Base-by-base conservation (phyloP, 306 rosid genomes). In the Prinsepia uniflora region DNA sequence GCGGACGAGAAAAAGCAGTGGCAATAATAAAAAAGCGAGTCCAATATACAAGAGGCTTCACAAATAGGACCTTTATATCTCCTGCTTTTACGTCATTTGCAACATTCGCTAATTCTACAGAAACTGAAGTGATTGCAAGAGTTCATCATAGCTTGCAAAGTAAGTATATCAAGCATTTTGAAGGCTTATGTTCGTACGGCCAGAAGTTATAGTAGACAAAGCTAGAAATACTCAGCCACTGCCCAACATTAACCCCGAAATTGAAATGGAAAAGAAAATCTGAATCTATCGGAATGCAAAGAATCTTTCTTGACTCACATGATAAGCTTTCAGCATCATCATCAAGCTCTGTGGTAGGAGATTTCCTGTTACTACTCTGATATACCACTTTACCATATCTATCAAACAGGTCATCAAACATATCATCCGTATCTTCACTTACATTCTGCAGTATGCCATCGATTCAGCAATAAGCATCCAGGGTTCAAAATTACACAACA, bases 1-100 rank as follows among this genome's bases (percentile, higher is more conserved):
- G 98, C 45, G 97, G 98, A 46, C 96, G 96, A 82, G 98, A 93
- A 83, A 93, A 93, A 45, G 96, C 97, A 0, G 98, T 93, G 54
- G 86, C 87, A 74, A 93, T 90, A 72, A 93, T 87, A 73, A 90
- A 93, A 82, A 90, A 90, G 49, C 90, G 86, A 77, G 98, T 90
- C 98, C 98, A 93, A 63, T 94, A 94, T 63, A 94, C 97, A 34
- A 94, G 87, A 75, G 98, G 98, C 85, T 90, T 90, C 92, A 94
- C 98, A 80, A 94, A 90, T 46, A 94, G 86, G 55, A 94, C 97
- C 80, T 62, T 87, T 77, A 90, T 90, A 83, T 93, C 98, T 43
- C 81, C 96, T 6, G 97, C 98, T 81, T 94, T 94, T 58, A 90
- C 97, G 19, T 94, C 97, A 79, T 79, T 94, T 36, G 94, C 98